Conservation (phyloP, 371 early-diverging fungal species). For the Gilbertella persicaria region DNA sequence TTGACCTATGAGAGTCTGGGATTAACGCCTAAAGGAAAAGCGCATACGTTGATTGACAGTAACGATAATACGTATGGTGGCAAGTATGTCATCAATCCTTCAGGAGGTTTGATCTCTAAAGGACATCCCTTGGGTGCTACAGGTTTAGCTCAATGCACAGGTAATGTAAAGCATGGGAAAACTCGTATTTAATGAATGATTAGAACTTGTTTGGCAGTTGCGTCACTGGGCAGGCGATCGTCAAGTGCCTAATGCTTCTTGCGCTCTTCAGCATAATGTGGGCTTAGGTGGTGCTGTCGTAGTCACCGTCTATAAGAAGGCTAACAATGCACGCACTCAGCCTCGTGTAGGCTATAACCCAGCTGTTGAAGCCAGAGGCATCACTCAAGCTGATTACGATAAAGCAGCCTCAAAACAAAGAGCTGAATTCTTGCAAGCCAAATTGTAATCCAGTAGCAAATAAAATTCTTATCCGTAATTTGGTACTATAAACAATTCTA, state of each 20-base stretch:
- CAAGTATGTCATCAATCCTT: constrained; percentile 75
- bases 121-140: constrained; percentile 85
- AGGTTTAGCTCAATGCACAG: constrained; percentile 78
- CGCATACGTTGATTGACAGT: constrained; percentile 59
- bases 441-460: constrained; percentile 31
- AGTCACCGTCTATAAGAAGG: constrained; percentile 67
- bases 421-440: constrained; percentile 47
- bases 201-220: constrained; percentile 64
- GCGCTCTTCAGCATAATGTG: constrained; percentile 80
- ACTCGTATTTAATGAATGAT: not conserved
- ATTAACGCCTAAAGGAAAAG: constrained; percentile 65
- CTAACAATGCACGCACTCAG: constrained; percentile 39
- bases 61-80: constrained; percentile 64
- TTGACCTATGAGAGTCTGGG: constrained; percentile 80
- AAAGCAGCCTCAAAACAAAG: constrained; percentile 56
- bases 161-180: constrained; percentile 19
- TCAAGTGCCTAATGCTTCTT: constrained; percentile 68
- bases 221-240: constrained; percentile 75
- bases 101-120: constrained; percentile 80
- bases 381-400: constrained; percentile 61
- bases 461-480: too few relatives aligned
- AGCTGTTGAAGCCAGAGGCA: constrained; percentile 58
- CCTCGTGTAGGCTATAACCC: constrained; percentile 75
- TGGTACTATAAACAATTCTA: too few relatives aligned
- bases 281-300: constrained; percentile 83